These are phyloP conservation scores for Eucalyptus sp. DNA, from an alignment of 345 rosid genomes.

Conservation along the genomic window DNA sequence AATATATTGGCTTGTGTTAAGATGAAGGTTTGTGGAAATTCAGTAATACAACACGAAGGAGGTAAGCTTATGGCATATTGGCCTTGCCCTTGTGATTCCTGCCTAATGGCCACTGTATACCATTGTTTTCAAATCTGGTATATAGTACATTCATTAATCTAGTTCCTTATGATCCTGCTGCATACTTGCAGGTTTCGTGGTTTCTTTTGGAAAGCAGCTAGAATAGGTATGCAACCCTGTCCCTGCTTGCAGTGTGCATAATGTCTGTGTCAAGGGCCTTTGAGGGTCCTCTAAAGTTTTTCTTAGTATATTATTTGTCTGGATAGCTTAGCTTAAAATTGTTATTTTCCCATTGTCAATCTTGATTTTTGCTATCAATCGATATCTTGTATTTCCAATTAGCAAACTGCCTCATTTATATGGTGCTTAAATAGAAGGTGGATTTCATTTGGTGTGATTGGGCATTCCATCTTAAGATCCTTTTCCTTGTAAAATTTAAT, in stretches of 20 bases:
- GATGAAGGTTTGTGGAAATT: background rate
- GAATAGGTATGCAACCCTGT: slow-evolving; percentile 50
- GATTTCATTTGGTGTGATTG: background rate
- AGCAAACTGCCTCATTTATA: background rate
- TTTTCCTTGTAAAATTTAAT: background rate
- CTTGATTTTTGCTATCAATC: background rate
- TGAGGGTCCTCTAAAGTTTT: background rate
- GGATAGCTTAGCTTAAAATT: background rate
- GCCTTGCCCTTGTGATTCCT: background rate
- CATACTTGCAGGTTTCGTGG: slow-evolving; percentile 65
- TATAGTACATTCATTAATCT: background rate
- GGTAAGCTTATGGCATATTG: background rate
- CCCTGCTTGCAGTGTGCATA: background rate
- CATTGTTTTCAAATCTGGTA: background rate
- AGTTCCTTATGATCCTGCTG: background rate
- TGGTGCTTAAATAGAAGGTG: background rate
- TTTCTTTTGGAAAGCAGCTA: slow-evolving; percentile 97
- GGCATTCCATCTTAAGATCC: background rate
- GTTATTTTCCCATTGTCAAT: background rate
- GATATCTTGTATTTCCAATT: background rate
- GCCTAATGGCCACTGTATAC: background rate
- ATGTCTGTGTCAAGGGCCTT: background rate
- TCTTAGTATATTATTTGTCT: background rate
- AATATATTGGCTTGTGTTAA: background rate
- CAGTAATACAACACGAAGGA: background rate